These are phyloP conservation scores for Triticum timopheevii DNA, from an alignment of 176 grass and related monocot genomes.

Conservation along the genomic window DNA sequence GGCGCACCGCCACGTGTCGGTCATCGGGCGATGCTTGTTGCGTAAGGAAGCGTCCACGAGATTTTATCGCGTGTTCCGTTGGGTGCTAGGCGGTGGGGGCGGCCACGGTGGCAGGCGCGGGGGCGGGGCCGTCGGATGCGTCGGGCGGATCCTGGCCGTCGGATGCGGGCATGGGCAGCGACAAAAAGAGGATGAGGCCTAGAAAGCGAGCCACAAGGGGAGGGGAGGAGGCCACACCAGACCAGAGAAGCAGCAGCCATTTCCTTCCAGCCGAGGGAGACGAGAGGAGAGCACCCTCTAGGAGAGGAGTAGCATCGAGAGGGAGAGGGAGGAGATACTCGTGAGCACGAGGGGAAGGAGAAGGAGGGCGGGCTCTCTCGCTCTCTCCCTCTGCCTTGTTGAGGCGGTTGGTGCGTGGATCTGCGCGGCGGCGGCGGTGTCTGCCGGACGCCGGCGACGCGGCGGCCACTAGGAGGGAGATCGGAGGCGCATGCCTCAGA, in stretches of 20 bases:
- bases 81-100: conserved; percentile 2
- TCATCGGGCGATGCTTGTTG: conserved; percentile 34
- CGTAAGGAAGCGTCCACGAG: conserved; percentile 50
- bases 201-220: conserved; percentile 49
- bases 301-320: conserved; percentile 1
- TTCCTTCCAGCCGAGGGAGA: background rate
- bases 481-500: conserved; percentile 53
- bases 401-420: conserved; percentile 13
- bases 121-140: conserved; percentile 32
- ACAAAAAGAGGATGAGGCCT: conserved; percentile 77
- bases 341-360: background rate
- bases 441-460: conserved; percentile 32
- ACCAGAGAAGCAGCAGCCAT: conserved; percentile 1
- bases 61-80: conserved; percentile 60
- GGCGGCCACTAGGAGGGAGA: background rate
- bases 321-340: conserved; percentile 1
- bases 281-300: background rate
- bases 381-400: background rate
- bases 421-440: conserved; percentile 1
- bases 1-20: conserved; percentile 47
- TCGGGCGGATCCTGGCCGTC: conserved; percentile 52
- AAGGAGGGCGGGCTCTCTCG: conserved; percentile 16
- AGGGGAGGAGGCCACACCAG: conserved; percentile 28
- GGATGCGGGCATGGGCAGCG: conserved; percentile 40
- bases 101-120: conserved; percentile 43